Evolutionary conservation across 331 rosid genomes (phyloP).

Genomic region (Telfairia occidentalis): DNA sequence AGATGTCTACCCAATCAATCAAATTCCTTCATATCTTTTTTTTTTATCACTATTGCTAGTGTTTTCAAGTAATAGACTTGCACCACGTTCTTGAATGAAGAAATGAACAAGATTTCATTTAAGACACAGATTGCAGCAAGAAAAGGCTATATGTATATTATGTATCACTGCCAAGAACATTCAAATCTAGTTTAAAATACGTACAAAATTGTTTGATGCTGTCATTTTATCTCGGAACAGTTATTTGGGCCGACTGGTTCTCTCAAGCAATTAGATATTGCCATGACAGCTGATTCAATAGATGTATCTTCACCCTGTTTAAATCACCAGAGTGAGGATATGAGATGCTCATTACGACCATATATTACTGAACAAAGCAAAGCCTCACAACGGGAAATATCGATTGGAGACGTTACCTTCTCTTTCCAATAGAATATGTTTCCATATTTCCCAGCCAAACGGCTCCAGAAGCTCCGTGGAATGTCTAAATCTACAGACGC

Average conservation of each 20-base stretch:
- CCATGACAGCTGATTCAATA: constrained; percentile 83
- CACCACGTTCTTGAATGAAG: not conserved
- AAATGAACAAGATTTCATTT: not conserved
- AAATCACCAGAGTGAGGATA: not conserved
- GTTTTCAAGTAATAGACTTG: not conserved
- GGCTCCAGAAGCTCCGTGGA: constrained; percentile 96
- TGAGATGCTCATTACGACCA: not conserved
- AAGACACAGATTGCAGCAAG: not conserved
- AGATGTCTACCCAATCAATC: not conserved
- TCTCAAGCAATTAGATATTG: constrained; percentile 79
- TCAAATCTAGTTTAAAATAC: not conserved
- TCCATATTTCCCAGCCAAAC: constrained; percentile 89
- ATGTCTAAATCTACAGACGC: constrained; percentile 76
- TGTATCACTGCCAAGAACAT: not conserved
- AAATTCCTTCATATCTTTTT: not conserved
- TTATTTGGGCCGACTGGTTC: constrained; percentile 75
- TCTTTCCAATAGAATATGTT: constrained; percentile 95
- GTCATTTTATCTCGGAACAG: constrained; percentile 80
- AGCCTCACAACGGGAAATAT: constrained; percentile 1
- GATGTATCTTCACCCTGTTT: constrained; percentile 90
- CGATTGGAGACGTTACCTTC: constrained; percentile 36
- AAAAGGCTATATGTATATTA: not conserved
- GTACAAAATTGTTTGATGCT: not conserved
- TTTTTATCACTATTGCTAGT: not conserved
- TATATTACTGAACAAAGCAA: not conserved